Evolutionary conservation across 805 yeast genomes (phyloP), one percentile per base, ranked within the genome.

Genomic region (Middelhovenomyces tepae): DNA sequence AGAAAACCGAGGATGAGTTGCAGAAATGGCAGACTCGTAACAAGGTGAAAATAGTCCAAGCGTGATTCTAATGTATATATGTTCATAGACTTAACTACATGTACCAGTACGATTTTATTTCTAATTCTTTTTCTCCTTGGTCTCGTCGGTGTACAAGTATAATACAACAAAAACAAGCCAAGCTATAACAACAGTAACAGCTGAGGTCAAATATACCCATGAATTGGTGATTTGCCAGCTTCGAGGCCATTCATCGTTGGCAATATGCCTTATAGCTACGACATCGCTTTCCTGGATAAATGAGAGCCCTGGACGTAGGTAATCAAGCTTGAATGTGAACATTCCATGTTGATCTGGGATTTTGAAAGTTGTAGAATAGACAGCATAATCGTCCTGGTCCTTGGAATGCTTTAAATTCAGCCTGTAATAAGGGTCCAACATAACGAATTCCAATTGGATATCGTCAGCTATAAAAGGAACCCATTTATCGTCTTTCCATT

Each of bases 281-380:
- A 80, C 75, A 35, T 69, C 68, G 40, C 71, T 67, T 47, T 78
- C 83, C 17, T 65, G 65, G 34, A 89, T 54, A 56, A 66, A 86
- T 16, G 82, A 66, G 47, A 68, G 66, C 4, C 97, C 97, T 9
- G 72, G 64, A 52, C 94, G 75, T 54, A 71, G 71, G 64, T 87
- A 87, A 48, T 81, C 79, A 28, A 81, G 67, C 40, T 69, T 68
- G 55, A 83, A 86, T 2, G 95, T 82, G 62, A 86, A 91, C 71
- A 91, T 81, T 37, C 99, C 99, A 58, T 91, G 95, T 51, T 86
- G 95, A 57, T 89, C 96, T 15, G 99, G 99, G 23, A 85, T 59
- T 29, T 68, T 69, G 58, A 91, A 85, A 13, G 62, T 53, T 30
- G 54, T 60, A 24, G 67, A 50, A 49, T 75, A 78, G n/a, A 67